phyloP scores from a whole-genome alignment of 768 basidiomycete genomes.

The Hericium erinaceus region DNA sequence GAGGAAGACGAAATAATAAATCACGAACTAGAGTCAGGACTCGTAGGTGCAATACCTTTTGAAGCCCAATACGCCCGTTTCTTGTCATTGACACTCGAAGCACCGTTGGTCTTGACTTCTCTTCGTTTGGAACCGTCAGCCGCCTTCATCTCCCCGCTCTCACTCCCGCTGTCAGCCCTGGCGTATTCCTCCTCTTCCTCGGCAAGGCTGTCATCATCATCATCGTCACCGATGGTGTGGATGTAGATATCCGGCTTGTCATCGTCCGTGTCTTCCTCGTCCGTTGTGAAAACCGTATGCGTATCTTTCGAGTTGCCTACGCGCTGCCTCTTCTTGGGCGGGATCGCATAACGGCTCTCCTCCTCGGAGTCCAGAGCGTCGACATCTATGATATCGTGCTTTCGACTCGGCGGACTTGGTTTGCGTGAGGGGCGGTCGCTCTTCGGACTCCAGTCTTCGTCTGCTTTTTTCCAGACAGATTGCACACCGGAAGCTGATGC shows the following conservation, averaged over 20 bases:
- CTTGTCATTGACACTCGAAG: slow-evolving; percentile 21
- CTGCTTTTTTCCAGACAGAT: slow-evolving; percentile 33
- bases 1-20: too few relatives aligned
- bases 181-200: slow-evolving; percentile 22
- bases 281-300: slow-evolving; percentile 42
- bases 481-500: slow-evolving; percentile 19
- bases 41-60: slow-evolving; percentile 24
- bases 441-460: slow-evolving; percentile 23
- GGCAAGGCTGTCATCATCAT: slow-evolving; percentile 19
- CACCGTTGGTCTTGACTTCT: slow-evolving; percentile 16
- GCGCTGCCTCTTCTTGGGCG: slow-evolving; percentile 37
- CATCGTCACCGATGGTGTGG: slow-evolving; percentile 12
- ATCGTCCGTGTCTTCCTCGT: slow-evolving; percentile 35
- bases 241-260: slow-evolving; percentile 7
- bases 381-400: slow-evolving; percentile 11
- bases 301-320: slow-evolving; percentile 28
- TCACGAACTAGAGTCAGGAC: neutral
- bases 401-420: neutral
- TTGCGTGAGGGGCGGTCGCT: slow-evolving; percentile 13
- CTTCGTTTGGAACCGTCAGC: neutral
- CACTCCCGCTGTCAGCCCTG: slow-evolving; percentile 3
- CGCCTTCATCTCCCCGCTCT: slow-evolving; percentile 3
- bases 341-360: slow-evolving; percentile 36
- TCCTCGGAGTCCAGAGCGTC: slow-evolving; percentile 36
- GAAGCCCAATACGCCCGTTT: slow-evolving; percentile 52